These are phyloP conservation scores for Penicillium sp. DNA, from an alignment of 2,329 filamentous ascomycete species.

Conservation along the genomic window DNA sequence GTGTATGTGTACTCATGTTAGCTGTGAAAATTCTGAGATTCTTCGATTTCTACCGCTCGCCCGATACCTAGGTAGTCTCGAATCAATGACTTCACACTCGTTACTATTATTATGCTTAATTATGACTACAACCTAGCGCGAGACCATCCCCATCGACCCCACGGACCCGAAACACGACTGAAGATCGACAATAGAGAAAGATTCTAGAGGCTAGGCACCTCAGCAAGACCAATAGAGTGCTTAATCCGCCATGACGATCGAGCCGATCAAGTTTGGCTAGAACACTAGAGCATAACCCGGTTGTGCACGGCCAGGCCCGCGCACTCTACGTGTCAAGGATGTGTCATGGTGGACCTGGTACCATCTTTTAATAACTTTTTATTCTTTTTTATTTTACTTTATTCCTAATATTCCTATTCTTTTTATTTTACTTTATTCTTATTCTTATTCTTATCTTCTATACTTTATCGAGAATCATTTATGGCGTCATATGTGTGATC, in stretches of 20 bases:
- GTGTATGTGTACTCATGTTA: slow-evolving; percentile 2
- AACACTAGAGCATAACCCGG: neutral
- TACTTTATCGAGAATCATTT: neutral
- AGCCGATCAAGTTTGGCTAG: neutral
- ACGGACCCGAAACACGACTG: slow-evolving; percentile 13
- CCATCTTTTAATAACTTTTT: neutral
- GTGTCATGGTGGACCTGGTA: slow-evolving; percentile 9
- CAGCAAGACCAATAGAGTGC: neutral
- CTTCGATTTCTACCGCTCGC: neutral
- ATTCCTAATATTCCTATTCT: neutral
- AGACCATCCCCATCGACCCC: neutral
- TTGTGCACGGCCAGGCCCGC: neutral
- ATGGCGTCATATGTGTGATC: neutral
- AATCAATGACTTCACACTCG: neutral
- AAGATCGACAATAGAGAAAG: slow-evolving; percentile 6
- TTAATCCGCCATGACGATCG: neutral
- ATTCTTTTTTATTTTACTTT: no score
- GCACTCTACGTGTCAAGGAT: slow-evolving; percentile 18
- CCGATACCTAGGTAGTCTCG: no score
- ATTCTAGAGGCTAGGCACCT: neutral
- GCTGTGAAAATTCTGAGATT: neutral
- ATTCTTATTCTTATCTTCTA: neutral
- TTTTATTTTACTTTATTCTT: neutral
- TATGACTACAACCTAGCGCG: neutral
- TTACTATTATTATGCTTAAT: neutral